Base-by-base conservation (phyloP, 257 asterid genomes). In the Apocynum venetum region DNA sequence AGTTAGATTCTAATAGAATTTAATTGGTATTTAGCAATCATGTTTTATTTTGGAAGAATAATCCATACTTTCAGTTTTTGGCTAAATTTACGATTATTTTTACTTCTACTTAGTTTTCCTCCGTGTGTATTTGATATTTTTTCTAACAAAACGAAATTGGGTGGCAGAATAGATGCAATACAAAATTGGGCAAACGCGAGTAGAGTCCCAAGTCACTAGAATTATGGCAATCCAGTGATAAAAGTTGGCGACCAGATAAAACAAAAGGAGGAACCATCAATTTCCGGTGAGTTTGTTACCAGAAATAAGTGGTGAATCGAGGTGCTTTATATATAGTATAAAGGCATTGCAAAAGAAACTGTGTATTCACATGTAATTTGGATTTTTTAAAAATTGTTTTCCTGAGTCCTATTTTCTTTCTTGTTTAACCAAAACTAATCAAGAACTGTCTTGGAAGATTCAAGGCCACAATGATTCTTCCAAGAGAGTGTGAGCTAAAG, bases 391-490 rank as follows among this genome's bases (percentile, higher is more conserved):
- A 10, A 51, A 53, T 56, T 11, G 19, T 61, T 36, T n/a, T 1
- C 17, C 43, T 44, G 5, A 44, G 12, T 47, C 3, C 3, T 15
- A 35, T 43, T 11, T 64, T 55, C 12, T 20, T 43, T 3, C 0
- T 56, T 1, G 17, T 46, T 64, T n/a, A 55, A 17, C 1, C 65
- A 72, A 20, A 7, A 53, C 4, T 65, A 63, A 38, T 6, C 46
- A 80, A 80, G 56, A 80, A 65, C 63, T 76, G 74, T 73, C 81
- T 38, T 70, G 72, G 46, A 65, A 76, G 57, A 63, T 63, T 68
- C 73, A 70, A 55, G 73, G 48, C 59, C 67, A 79, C 31, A 52
- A 78, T 81, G 80, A 76, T 70, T 78, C 80, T 64, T 76, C 67
- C 75, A 55, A 66, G 68, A 71, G 84, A 53, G 13, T 38, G 36